Evolutionary conservation across 108 stramenopile genomes (phyloP).

Genomic region (Skeletonema grethae): DNA sequence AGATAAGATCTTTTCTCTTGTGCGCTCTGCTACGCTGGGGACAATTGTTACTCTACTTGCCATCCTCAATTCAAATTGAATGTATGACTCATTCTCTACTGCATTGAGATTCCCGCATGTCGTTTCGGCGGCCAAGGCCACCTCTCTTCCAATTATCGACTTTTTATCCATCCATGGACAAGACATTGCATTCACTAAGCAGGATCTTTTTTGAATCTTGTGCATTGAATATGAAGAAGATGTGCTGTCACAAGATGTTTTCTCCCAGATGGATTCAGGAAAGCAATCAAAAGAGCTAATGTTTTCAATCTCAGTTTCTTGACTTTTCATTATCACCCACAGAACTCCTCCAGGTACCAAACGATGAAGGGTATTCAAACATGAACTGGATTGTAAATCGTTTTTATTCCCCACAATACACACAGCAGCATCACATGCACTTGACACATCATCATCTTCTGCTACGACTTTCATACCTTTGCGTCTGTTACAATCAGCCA

Average conservation of each 20-base stretch:
- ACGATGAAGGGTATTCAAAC: conserved; percentile 5
- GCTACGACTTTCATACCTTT: conserved; percentile 18
- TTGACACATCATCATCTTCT: background rate
- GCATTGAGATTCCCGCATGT: conserved; percentile 27
- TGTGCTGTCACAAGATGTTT: background rate
- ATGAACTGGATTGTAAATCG: background rate
- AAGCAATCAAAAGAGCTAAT: background rate
- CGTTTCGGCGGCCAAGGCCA: background rate
- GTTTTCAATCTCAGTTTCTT: background rate
- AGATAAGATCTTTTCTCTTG: conserved; percentile 7
- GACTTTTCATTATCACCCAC: conserved; percentile 23
- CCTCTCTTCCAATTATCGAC: conserved; percentile 4
- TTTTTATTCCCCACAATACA: background rate
- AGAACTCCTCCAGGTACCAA: conserved; percentile 34
- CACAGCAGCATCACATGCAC: conserved; percentile 27
- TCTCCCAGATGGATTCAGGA: conserved; percentile 26
- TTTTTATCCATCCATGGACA: conserved; percentile 49
- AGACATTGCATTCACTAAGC: conserved; percentile 32
- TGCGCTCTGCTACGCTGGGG: conserved; percentile 40
- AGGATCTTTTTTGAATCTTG: conserved; percentile 26
- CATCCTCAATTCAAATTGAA: conserved; percentile 33
- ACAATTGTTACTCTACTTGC: conserved; percentile 22
- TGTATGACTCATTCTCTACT: conserved; percentile 23
- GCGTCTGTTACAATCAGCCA: conserved; percentile 8
- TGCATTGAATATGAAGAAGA: conserved; percentile 5